Base-by-base conservation (phyloP, 352 stramenopile species). In the Globisporangium nodosum region DNA sequence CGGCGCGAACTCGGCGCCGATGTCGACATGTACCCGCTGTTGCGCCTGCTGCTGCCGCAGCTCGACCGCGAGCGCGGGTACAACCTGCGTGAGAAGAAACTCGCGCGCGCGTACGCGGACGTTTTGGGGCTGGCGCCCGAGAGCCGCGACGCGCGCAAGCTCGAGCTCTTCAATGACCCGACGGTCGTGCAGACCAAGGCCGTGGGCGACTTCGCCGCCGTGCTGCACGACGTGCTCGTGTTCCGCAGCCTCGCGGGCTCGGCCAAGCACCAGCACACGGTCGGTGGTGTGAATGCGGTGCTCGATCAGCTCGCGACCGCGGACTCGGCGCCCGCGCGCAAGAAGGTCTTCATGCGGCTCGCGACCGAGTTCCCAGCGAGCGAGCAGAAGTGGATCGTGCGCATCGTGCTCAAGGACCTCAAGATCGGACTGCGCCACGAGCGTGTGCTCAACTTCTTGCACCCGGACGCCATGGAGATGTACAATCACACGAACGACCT, bases 401-500 rank as follows among this genome's bases (percentile, higher is more conserved):
- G 84, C 40, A 74, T 92, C 27, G 64, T 95, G 47, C 75, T 94
- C n/a, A 95, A 93, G 40, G 84, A 93, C 46, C 67, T 95, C 20
- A 95, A 95, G 66, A 85, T 95, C 59, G 85, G 85, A 13, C 49
- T 95, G 27, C 77, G 76, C 20, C 82, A 95, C 61, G 84, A 95
- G 58, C 72, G 81, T 3, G 83, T 95, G 31, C 71, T 95, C 15
- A 81, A 71, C 7, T 92, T 81, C 52, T 81, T 95, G 12, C 85
- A 95, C 51, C 84, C 84, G 4, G 81, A 95, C 57, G 84, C 85
- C 8, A 68, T 73, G 45, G 84, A 93, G 57, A 94, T 95, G 84
- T 92, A 92, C 56, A 95, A 92, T 58, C 80, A 93, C 68, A 93
- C 85, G 43, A 95, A 88, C 43, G 85, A 95, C 53, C 58, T 94